Evolutionary conservation across 139 green algal species (phyloP), one percentile per base, ranked within the genome.

Genomic region (Pleodorina starrii): DNA sequence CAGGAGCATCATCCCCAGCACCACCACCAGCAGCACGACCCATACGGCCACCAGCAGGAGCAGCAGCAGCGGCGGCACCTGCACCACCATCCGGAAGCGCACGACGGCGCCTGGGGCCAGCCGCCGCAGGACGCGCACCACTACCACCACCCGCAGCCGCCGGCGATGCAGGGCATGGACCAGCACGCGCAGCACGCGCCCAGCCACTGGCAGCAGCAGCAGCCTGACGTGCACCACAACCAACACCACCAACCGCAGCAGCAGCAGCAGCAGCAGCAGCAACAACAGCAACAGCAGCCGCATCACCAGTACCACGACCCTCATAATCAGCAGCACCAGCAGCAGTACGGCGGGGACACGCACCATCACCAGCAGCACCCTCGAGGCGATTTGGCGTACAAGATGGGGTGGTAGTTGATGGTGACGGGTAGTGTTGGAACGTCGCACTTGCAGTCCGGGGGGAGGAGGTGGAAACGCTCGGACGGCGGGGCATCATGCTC

Each of bases 161-260:
- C 68, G 14, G 35, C 68, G 14, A 76, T 76, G 68, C 72, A 54
- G 40, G 72, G 72, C 72, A 80, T 84, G 76, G 78, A 42, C 21
- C 51, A 73, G 21, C 35, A 46, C 27, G 50, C 60, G 43, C 75
- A 83, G 21, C 44, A 83, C 9, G 36, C 27, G 27, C 75, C 25
- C 29, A 14, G 29, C 75, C 44, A 51, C 10, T 36, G 42, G 19
- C 40, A 54, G 23, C 72, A 80, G 42, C 72, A 80, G 23, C 19
- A 54, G 23, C 10, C 32, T 4, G 40, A 80, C 0, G 40, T 59
- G 42, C 72, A 80, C 19, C 72, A 80, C 19, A 38, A 57, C 32
- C 72, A 80, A 14, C 40, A 80, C 11, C 72, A 80, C 12, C 59
- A 86, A 21, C 79, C 74, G 7, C 38, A 74, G 25, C 57, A 86